phyloP scores from a whole-genome alignment of 2,329 filamentous ascomycete species.

The Clarireedia sp. region DNA sequence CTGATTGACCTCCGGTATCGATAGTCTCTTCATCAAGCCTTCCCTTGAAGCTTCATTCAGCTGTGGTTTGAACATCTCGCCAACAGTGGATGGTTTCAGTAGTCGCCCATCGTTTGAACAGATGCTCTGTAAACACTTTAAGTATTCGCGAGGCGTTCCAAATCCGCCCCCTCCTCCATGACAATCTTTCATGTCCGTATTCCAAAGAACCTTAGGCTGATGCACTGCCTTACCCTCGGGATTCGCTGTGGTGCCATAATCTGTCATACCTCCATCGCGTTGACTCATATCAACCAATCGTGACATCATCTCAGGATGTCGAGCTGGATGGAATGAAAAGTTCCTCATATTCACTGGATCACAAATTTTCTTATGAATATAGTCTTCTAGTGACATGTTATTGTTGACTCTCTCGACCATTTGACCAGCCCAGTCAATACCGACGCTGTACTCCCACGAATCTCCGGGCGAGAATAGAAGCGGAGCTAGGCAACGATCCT shows the following conservation, averaged over 20 bases:
- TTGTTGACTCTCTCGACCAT: slow-evolving; percentile 36
- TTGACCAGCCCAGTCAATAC: slow-evolving; percentile 47
- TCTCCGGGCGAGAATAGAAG: slow-evolving; percentile 57
- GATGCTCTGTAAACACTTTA: slow-evolving; percentile 39
- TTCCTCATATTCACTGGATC: slow-evolving; percentile 17
- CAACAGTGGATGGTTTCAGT: slow-evolving; percentile 34
- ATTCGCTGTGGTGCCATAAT: slow-evolving; percentile 12
- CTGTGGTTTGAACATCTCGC: slow-evolving; percentile 41
- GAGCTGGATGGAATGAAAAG: slow-evolving; percentile 18
- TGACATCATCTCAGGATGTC: slow-evolving; percentile 11
- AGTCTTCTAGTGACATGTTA: slow-evolving; percentile 25
- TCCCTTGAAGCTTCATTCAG: slow-evolving; percentile 28
- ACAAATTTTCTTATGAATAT: slow-evolving; percentile 40
- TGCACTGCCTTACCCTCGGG: slow-evolving; percentile 13
- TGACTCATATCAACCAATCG: slow-evolving; percentile 18
- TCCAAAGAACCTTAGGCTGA: slow-evolving; percentile 5
- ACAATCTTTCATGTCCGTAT: slow-evolving; percentile 5
- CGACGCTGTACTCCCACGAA: slow-evolving; percentile 49
- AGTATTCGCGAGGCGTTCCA: slow-evolving; percentile 34
- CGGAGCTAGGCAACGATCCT: slow-evolving; percentile 30
- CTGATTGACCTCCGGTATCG: slow-evolving; percentile 10
- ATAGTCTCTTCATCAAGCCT: slow-evolving; percentile 19
- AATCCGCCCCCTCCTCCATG: slow-evolving; percentile 33
- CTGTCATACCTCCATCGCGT: slow-evolving; percentile 14
- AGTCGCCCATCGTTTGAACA: slow-evolving; percentile 42